These are phyloP conservation scores for Pholiota microspora DNA, from an alignment of 768 basidiomycete species.

Conservation along the genomic window DNA sequence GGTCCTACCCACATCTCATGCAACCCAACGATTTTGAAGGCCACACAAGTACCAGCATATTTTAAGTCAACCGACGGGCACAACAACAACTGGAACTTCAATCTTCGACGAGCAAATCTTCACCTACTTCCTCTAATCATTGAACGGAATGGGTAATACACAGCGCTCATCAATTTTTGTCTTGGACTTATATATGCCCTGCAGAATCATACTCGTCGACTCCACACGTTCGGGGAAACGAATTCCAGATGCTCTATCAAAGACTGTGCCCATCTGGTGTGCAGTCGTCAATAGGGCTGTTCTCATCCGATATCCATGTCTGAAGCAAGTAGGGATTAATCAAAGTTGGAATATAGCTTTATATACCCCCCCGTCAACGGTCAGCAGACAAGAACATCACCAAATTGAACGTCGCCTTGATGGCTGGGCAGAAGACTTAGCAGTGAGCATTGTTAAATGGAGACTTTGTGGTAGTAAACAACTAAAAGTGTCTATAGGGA, in stretches of 20 bases:
- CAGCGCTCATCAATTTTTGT: background rate
- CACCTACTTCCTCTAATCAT: conserved; percentile 64
- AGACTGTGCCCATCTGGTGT: conserved; percentile 96
- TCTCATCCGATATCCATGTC: conserved; percentile 29
- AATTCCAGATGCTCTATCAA: conserved; percentile 90
- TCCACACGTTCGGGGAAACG: conserved; percentile 93
- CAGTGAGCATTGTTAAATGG: conserved; percentile 41
- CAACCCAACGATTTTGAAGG: conserved; percentile 16
- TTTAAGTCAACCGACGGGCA: conserved; percentile 95
- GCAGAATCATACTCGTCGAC: conserved; percentile 82
- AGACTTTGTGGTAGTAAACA: background rate
- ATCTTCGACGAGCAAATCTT: conserved; percentile 79
- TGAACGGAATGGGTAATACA: conserved; percentile 55
- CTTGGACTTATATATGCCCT: conserved; percentile 2
- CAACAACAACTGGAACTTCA: conserved; percentile 82
- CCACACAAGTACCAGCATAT: conserved; percentile 55
- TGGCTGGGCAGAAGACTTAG: conserved; percentile 66
- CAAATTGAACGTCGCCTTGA: conserved; percentile 72
- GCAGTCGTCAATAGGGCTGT: conserved; percentile 77
- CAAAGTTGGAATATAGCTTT: conserved; percentile 54
- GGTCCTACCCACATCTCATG: conserved; percentile 5
- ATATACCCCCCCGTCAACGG: conserved; percentile 68
- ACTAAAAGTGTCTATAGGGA: conserved; percentile 35
- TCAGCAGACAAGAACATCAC: conserved; percentile 72
- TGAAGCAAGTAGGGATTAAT: conserved; percentile 5